A percentile compares a stretch with the other conserved stretches of the same genome.
Evolutionary conservation across 805 yeast genomes (phyloP).

Genomic region (Kuraishia capsulata): DNA sequence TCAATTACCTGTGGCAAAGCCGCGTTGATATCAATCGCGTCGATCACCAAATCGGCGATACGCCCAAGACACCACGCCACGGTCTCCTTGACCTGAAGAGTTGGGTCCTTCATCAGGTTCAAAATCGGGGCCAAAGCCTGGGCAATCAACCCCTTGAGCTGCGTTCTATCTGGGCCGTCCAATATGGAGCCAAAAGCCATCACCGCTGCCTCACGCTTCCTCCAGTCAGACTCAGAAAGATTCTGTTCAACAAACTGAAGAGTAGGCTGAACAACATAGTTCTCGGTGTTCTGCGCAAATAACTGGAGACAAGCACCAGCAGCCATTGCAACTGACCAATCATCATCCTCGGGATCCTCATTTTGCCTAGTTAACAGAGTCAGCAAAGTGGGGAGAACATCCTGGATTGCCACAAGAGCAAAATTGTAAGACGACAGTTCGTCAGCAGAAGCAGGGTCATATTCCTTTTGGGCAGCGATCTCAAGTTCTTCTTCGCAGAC

Average conservation of each 20-base stretch:
- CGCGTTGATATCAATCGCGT: constrained; percentile 56
- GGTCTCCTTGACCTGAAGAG: constrained; percentile 86
- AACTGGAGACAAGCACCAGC: constrained; percentile 96
- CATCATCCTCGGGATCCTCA: constrained; percentile 91
- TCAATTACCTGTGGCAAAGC: constrained; percentile 65
- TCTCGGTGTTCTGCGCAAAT: constrained; percentile 85
- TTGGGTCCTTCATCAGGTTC: constrained; percentile 60
- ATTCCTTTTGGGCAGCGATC: constrained; percentile 59
- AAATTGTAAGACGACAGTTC: constrained; percentile 57
- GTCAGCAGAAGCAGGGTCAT: constrained; percentile 41
- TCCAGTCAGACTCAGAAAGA: constrained; percentile 59
- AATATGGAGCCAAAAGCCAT: constrained; percentile 98
- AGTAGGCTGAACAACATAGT: constrained; percentile 79
- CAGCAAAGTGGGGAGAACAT: constrained; percentile 82
- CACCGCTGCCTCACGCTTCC: constrained; percentile 91
- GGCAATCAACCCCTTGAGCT: constrained; percentile 56
- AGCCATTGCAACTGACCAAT: constrained; percentile 98
- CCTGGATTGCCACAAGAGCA: constrained; percentile 74
- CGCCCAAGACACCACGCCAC: constrained; percentile 98
- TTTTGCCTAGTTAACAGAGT: constrained; percentile 77
- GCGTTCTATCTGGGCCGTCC: constrained; percentile 83
- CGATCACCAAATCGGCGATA: constrained; percentile 80
- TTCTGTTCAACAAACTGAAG: constrained; percentile 75
- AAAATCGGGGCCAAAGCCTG: constrained; percentile 83
- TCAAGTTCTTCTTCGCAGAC: constrained; percentile 97